These are phyloP conservation scores for Nasturtium officinale DNA, from an alignment of 345 rosid genomes.

Conservation along the genomic window DNA sequence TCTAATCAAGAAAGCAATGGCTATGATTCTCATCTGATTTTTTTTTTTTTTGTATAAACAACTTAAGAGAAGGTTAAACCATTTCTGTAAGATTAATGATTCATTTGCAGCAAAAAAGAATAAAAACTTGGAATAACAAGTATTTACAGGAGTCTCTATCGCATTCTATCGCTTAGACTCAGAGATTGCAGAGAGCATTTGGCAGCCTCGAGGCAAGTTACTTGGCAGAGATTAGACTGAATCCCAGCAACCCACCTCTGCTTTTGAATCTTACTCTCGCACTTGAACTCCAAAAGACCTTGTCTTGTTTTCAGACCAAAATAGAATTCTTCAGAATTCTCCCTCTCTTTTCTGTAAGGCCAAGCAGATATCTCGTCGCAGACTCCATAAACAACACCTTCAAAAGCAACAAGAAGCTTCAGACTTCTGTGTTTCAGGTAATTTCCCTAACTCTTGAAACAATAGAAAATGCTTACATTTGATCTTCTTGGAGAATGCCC, in stretches of 20 bases:
- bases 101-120: slow-evolving; percentile 16
- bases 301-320: slow-evolving; percentile 92
- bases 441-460: slow-evolving; percentile 2
- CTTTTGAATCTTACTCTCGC: slow-evolving; percentile 74
- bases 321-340: slow-evolving; percentile 64
- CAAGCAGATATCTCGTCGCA: slow-evolving; percentile 77
- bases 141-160: slow-evolving; percentile 26
- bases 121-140: slow-evolving; percentile 16
- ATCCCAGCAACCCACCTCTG: slow-evolving; percentile 85
- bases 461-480: slow-evolving; percentile 32
- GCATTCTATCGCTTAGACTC: slow-evolving; percentile 41
- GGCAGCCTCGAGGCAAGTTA: slow-evolving; percentile 49
- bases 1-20: slow-evolving; percentile 64
- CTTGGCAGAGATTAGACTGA: slow-evolving; percentile 65
- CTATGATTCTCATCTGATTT: slow-evolving; percentile 24
- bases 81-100: slow-evolving; percentile 23
- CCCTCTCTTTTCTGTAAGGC: slow-evolving; percentile 83
- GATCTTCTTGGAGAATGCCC: slow-evolving; percentile 43
- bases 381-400: slow-evolving; percentile 77
- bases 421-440: slow-evolving; percentile 17
- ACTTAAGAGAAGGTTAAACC: slow-evolving; percentile 12
- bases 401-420: slow-evolving; percentile 19
- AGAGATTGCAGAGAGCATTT: slow-evolving; percentile 55
- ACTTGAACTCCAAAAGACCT: slow-evolving; percentile 86
- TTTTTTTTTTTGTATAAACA: slow-evolving; percentile 21